phyloP scores from a whole-genome alignment of 352 stramenopile genomes.

The Pythium oligandrum region DNA sequence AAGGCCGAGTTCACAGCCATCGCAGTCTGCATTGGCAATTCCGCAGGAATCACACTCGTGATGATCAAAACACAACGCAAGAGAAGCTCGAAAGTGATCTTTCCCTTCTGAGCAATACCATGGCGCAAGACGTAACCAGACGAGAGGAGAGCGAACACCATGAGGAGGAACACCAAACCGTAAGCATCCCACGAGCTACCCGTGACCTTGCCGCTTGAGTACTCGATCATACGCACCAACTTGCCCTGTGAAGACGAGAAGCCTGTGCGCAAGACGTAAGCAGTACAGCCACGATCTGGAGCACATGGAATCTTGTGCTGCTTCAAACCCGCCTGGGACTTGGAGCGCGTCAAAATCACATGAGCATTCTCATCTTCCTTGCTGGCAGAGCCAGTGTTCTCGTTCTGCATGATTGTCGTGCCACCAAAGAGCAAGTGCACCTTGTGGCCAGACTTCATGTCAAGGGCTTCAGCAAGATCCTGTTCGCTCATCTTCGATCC shows the following conservation, averaged over 20 bases:
- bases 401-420: conserved; percentile 88
- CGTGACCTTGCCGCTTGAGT: conserved; percentile 95
- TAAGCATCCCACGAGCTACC: conserved; percentile 95
- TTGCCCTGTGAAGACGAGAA: conserved; percentile 98
- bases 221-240: conserved; percentile 98
- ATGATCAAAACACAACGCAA: conserved; percentile 99
- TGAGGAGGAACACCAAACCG: conserved; percentile 93
- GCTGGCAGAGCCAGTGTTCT: conserved; percentile 26
- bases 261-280: conserved; percentile 94
- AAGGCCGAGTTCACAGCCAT: conserved; percentile 97
- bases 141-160: conserved; percentile 96
- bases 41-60: conserved; percentile 97
- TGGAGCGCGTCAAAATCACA: conserved; percentile 14
- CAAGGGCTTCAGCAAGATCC: conserved; percentile 61
- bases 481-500: conserved; percentile 67
- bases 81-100: conserved; percentile 95
- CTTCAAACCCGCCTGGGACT: conserved; percentile 12
- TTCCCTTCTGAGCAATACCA: conserved; percentile 81
- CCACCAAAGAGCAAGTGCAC: conserved; percentile 92
- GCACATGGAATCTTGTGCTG: conserved; percentile 52
- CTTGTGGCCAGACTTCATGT: conserved; percentile 87
- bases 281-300: conserved; percentile 91
- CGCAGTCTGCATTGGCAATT: conserved; percentile 97
- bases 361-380: conserved; percentile 9
- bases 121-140: conserved; percentile 93